Evolutionary conservation across 495 filamentous ascomycete species (phyloP), one percentile per base, ranked within the genome.

Genomic region (Arthonia radiata): DNA sequence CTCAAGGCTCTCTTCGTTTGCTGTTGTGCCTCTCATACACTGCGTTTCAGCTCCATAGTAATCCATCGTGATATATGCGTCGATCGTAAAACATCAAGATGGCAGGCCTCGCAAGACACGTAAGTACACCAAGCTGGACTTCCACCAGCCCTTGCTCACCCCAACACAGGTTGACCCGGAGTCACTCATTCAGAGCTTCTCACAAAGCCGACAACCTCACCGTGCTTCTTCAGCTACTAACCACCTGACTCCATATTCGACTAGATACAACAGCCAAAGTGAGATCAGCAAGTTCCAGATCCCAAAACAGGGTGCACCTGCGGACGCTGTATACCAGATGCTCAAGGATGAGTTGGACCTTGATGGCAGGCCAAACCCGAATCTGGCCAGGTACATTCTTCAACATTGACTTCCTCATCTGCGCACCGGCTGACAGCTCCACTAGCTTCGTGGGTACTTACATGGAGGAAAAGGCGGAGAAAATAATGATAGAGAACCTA

Each of bases 291-390:
- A 76, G 35, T 78, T 64, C 47, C 46, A 46, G 24, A 61, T 79
- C 15, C 69, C 71, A 0, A 35, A 59, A 10, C 38, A 67, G 22
- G 71, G 71, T 11, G 59, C 64, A 1, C 61, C 65, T 0, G 57
- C 64, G 8, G 67, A 72, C 31, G 57, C 58, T 0, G 67, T 70
- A 1, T 62, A 70, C 30, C 66, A 75, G 32, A 53, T 78, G 40
- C 54, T 79, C 29, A 67, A 64, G 27, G 73, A 79, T 40, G 72
- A 79, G 37, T 43, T 79, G 1, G 71, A 77, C 41, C 54, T 78
- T 0, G 72, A 78, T 40, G 71, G 72, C 17, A 52, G 54, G n/a
- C 69, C 71, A 1, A 75, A 71, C 36, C 43, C 77, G 29, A 79
- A 77, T 35, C 47, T 78, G 10, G 70, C 69, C 27, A 62, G 56